Base-by-base conservation (phyloP, 352 stramenopile species). In the Phytophthora uliginosa region DNA sequence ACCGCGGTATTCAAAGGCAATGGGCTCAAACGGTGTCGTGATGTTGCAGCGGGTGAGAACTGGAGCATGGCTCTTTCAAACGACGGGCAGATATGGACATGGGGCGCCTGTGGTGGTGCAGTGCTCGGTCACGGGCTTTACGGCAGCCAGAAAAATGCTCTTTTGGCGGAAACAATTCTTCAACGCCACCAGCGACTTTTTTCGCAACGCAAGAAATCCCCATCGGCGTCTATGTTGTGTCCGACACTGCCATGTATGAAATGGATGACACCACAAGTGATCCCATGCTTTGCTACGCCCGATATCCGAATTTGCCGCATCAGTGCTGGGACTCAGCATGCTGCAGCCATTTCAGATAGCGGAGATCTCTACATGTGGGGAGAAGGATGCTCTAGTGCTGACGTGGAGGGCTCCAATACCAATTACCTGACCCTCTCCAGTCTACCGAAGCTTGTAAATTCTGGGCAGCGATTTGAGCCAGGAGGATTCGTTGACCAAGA, bases 331-430 rank as follows among this genome's bases (percentile, higher is more conserved):
- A 67, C 83, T 40, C 89, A 86, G 51, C 96, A 99, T 70, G 93
- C 88, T 6, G 88, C 91, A 0, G 95, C 90, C 5, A 76, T 99
- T 22, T 98, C 94, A 12, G 73, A 79, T 3, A 79, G 82, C 22
- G 97, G 96, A 12, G 90, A 98, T 73, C 71, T 99, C 1, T 99
- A 97, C 71, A 85, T 97, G 36, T 99, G 97, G 97, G 85, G 84
- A 5, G 76, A 84, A 22, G 40, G 54, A 4, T 33, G 65, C 7
- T 26, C 38, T 15, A 36, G 31, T 12, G 1, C 7, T 8, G 61
- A 55, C 0, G 51, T 67, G 8, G 31, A 48, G 4, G n/a, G 36
- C 3, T 71, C 1, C 64, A 66, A 40, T 69, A 38, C 28, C 1
- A 55, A 54, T 12, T 5, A 22, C 45, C 7, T 51, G 51, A 18